phyloP scores from a whole-genome alignment of 331 rosid genomes.

The Quercus phellos region DNA sequence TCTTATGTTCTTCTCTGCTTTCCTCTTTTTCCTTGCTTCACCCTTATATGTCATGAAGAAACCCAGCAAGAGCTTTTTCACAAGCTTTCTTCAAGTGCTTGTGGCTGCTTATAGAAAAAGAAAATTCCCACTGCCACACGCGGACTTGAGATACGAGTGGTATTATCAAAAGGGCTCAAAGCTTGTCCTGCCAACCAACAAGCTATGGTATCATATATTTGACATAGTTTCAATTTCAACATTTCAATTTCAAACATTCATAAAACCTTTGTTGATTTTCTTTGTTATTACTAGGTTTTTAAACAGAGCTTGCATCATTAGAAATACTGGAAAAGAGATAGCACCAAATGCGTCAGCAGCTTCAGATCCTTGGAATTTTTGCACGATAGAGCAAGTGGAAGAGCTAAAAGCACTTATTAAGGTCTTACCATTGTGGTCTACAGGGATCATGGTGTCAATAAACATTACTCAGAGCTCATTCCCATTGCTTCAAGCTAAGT shows the following conservation, averaged over 20 bases:
- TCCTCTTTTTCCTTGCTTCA: conserved; percentile 40
- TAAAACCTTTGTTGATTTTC: too few species aligned
- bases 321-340: conserved; percentile 34
- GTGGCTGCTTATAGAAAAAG: conserved; percentile 52
- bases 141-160: conserved; percentile 14
- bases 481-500: conserved; percentile 51
- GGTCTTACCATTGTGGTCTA: conserved; percentile 62
- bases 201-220: conserved; percentile 37
- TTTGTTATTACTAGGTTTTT: conserved; percentile 33
- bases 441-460: conserved; percentile 39
- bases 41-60: conserved; percentile 45
- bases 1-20: conserved; percentile 41
- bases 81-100: conserved; percentile 43
- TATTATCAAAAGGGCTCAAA: conserved; percentile 35
- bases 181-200: conserved; percentile 46
- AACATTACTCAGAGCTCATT: conserved; percentile 46
- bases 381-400: conserved; percentile 76
- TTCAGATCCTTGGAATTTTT: conserved; percentile 56
- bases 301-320: conserved; percentile 57
- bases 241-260: too few species aligned
- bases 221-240: neutral
- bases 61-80: conserved; percentile 45
- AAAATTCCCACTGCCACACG: conserved; percentile 32
- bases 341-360: conserved; percentile 38
- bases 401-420: conserved; percentile 55